Base-by-base conservation (phyloP, 2,329 filamentous ascomycete genomes). In the Lasiodiplodia sp. region DNA sequence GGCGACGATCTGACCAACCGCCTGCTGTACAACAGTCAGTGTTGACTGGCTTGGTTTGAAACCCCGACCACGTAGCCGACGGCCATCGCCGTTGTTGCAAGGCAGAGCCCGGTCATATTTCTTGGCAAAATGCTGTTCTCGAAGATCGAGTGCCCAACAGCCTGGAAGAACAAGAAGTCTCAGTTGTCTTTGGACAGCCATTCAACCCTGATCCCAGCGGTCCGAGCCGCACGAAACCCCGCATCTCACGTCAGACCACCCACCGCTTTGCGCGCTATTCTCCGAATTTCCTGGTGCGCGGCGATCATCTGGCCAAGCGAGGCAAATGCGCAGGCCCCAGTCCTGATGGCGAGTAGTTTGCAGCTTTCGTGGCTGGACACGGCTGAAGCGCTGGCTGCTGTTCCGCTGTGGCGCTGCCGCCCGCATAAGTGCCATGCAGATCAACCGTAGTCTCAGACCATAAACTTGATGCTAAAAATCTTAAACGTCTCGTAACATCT, bases 211-310 rank as follows among this genome's bases (percentile, higher is more conserved):
- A 47, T 47, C 44, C 44, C 44, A 11, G 44, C 44, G 44, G 44
- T 47, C 44, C 44, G 44, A 47, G 44, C 44, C 44, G 44, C 44
- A 47, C 44, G 44, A 47, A 47, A 47, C 44, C 44, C 44, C 44
- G 44, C 44, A 47, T 47, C 44, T 47, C 44, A 47, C 44, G 44
- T 47, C 44, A 47, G 44, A 21, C 44, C 44, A 18, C n/a, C 40
- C 40, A 44, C 40, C 8, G n/a, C n/a, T 47, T 47, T 47, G 7
- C 18, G n/a, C 6, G 12, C 44, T 47, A 18, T 11, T 47, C n/a
- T 11, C 44, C n/a, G 44, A 47, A 47, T 18, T 21, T 21, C 8
- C 21, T 47, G 44, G 21, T 6, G 18, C 44, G 21, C 44, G 44
- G n/a, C 44, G 18, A 47, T 47, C 44, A 47, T 47, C 7, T 2